A percentile compares a stretch with the other conserved stretches of the same genome.
phyloP scores from a whole-genome alignment of 2,329 filamentous ascomycete species.

The Orbilia javanica region DNA sequence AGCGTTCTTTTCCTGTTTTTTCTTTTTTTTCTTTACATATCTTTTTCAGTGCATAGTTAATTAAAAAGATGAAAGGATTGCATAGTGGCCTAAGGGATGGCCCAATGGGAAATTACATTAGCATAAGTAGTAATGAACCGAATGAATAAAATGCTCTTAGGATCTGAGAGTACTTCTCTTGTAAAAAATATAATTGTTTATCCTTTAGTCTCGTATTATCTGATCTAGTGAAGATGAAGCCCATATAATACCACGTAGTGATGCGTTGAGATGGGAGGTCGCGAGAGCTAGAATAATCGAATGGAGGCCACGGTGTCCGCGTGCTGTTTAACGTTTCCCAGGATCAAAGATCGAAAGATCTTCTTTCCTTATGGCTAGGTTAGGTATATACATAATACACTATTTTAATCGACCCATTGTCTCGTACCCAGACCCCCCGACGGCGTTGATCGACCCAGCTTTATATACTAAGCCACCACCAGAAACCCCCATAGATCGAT shows the following conservation, averaged over 20 bases:
- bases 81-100: not conserved
- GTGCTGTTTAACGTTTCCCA: too few species aligned
- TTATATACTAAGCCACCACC: too few species aligned
- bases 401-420: too few species aligned
- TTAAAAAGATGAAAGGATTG: conserved; percentile 5
- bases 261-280: not conserved
- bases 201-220: not conserved
- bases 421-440: too few species aligned
- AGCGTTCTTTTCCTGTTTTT: not conserved
- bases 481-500: too few species aligned
- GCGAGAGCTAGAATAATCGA: too few species aligned
- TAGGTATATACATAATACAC: too few species aligned
- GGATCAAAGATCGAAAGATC: too few species aligned
- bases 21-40: not conserved
- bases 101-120: not conserved
- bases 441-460: too few species aligned
- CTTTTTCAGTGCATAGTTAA: not conserved
- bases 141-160: not conserved
- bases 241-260: not conserved
- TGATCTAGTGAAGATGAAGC: not conserved
- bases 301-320: too few species aligned
- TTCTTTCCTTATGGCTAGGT: too few species aligned
- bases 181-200: not conserved
- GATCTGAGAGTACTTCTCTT: not conserved
- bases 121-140: conserved; percentile 16